Conservation (phyloP, 176 grass and related monocot species). For the Ensete ventricosum region DNA sequence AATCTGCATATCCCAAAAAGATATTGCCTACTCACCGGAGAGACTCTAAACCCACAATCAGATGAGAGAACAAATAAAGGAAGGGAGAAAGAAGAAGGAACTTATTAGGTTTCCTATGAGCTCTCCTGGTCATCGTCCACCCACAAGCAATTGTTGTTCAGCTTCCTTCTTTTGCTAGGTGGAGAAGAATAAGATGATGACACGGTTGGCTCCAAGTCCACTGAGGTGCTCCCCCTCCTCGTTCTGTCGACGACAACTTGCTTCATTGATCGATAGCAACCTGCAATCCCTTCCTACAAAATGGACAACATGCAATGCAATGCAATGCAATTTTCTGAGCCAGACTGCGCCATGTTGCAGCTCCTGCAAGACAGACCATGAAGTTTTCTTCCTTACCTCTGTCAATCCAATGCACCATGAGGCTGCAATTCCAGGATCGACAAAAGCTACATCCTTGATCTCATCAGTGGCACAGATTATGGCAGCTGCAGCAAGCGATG, state of each 20-base stretch:
- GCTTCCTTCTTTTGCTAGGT: constrained; percentile 62
- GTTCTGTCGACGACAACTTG: constrained; percentile 34
- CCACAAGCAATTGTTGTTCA: background rate
- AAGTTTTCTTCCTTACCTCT: constrained; percentile 34
- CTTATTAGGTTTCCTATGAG: constrained; percentile 5
- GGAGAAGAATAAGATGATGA: constrained; percentile 26
- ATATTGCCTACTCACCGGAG: background rate
- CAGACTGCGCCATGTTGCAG: background rate
- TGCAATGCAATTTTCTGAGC: no score
- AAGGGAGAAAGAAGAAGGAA: background rate
- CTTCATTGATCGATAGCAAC: constrained; percentile 66
- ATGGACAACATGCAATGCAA: background rate
- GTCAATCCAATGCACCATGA: constrained; percentile 81
- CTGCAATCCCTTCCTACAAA: constrained; percentile 60
- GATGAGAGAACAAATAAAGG: background rate
- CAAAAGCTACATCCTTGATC: constrained; percentile 34
- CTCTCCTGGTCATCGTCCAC: constrained; percentile 16
- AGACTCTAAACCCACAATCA: constrained; percentile 8
- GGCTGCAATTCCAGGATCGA: constrained; percentile 41
- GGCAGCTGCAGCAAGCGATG: constrained; percentile 71
- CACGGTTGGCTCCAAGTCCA: constrained; percentile 33
- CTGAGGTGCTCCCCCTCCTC: background rate
- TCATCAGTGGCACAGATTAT: constrained; percentile 69
- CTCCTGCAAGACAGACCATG: background rate
- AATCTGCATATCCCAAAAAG: constrained; percentile 37